Percentiles rank a stretch among this genome's conserved stretches.
Conservation (phyloP, 1,284 basidiomycete genomes). For the Malassezia globosa region DNA sequence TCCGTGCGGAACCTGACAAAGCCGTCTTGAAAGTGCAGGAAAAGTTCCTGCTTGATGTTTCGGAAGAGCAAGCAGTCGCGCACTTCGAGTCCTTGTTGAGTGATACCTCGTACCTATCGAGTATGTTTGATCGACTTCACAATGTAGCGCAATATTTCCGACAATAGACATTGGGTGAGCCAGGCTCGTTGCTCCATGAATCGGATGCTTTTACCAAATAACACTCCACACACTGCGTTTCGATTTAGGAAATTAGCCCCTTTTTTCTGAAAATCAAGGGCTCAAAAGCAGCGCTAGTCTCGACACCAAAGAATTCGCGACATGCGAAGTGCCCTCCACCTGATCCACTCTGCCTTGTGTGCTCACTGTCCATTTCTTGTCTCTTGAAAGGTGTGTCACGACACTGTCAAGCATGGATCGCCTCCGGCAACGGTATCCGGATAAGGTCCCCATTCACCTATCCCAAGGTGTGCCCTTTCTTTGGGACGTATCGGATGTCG, state of each 20-base stretch:
- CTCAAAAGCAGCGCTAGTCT: no score
- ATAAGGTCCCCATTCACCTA: conserved; percentile 12
- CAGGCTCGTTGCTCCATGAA: no score
- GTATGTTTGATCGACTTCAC: conserved; percentile 56
- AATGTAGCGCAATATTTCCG: conserved; percentile 45
- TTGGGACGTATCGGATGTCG: conserved; percentile 12
- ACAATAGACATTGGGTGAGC: conserved; percentile 18
- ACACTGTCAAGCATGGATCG: conserved; percentile 4
- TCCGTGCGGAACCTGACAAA: conserved; percentile 63
- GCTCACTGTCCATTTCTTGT: not conserved
- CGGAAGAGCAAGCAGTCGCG: conserved; percentile 65
- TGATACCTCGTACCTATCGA: conserved; percentile 86
- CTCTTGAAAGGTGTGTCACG: no score
- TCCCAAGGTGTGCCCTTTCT: conserved; percentile 10
- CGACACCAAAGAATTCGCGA: no score
- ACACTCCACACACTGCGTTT: no score
- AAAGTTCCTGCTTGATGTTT: conserved; percentile 81
- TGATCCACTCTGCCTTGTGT: no score
- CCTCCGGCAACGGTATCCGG: conserved; percentile 11
- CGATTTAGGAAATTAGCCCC: not conserved
- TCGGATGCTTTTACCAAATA: no score
- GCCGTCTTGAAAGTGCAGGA: conserved; percentile 69
- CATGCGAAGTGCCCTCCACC: no score
- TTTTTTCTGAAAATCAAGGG: no score
- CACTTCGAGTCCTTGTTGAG: conserved; percentile 87